Base-by-base conservation (phyloP, 139 green algal genomes). In the Picochlorum sp. region DNA sequence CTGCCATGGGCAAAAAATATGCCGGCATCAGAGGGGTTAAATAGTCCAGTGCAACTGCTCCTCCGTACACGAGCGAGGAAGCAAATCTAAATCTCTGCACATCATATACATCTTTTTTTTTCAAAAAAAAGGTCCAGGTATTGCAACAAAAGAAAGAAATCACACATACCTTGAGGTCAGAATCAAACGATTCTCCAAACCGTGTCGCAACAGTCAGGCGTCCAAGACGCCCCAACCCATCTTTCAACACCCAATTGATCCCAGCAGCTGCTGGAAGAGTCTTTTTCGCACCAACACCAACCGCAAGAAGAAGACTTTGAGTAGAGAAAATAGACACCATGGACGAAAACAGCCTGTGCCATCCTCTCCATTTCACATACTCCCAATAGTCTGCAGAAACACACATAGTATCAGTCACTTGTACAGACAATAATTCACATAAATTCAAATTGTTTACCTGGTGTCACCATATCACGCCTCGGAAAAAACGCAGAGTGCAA, bases 221-320 rank as follows among this genome's bases (percentile, higher is more conserved):
- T 24, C 79, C 74, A 72, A 92, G 52, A 71, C 86, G 81, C 4
- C 85, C 85, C 52, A 92, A 69, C 9, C 85, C 85, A 69, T 92
- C 85, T 61, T 92, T 88, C 4, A 89, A 63, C 65, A 89, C 78
- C 83, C 85, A 92, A 73, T 92, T 92, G 18, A 90, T 70, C 2
- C 82, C 81, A 1, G 84, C 84, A 7, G 85, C 85, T n/a, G 80
- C 79, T 21, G 88, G 85, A 45, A 96, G 67, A 2, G 77, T 65
- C n/a, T 83, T 77, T 56, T 81, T 82, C 13, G 83, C 88, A 4
- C 92, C 92, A 45, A 98, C 72, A 14, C 92, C 92, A 16, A 96
- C 77, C 8, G 92, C 92, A 59, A 83, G 68, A 58, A 98, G 81
- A 82, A 98, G 76, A 15, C 84, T 88, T 71, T 82, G 77, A 3